Percentiles rank a stretch among this genome's conserved stretches.
phyloP scores from a whole-genome alignment of 2,329 filamentous ascomycete genomes.

The Coniosporium tulheliwenetii region DNA sequence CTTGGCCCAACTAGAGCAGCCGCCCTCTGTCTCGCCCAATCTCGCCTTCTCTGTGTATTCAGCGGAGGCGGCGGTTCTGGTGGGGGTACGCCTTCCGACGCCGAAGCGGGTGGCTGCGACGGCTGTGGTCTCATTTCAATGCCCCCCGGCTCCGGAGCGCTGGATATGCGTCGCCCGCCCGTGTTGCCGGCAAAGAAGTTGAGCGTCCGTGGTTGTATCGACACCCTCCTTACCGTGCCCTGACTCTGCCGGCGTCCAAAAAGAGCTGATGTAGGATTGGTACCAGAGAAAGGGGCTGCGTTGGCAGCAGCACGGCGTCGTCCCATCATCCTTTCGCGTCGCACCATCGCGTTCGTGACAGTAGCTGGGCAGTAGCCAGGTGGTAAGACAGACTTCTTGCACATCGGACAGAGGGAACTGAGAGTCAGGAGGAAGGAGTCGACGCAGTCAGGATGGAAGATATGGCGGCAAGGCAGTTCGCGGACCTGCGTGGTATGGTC shows the following conservation, averaged over 20 bases:
- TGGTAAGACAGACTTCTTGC: slow-evolving; percentile 72
- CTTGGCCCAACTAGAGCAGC: slow-evolving; percentile 23
- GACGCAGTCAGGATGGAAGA: slow-evolving; percentile 86
- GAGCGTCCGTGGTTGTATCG: neutral
- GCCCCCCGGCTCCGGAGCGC: slow-evolving; percentile 6
- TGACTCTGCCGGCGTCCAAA: slow-evolving; percentile 1
- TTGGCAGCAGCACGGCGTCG: slow-evolving; percentile 33
- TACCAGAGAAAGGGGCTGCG: neutral
- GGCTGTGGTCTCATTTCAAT: slow-evolving; percentile 6
- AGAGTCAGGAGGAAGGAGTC: slow-evolving; percentile 65
- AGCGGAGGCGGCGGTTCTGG: slow-evolving; percentile 6
- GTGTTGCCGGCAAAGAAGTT: slow-evolving; percentile 1
- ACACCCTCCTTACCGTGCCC: neutral
- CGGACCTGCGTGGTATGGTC: slow-evolving; percentile 58
- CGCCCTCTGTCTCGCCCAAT: slow-evolving; percentile 30
- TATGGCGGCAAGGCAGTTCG: slow-evolving; percentile 77
- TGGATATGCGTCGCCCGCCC: slow-evolving; percentile 3
- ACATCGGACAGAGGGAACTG: slow-evolving; percentile 80
- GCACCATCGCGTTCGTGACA: slow-evolving; percentile 77
- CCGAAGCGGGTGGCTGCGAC: slow-evolving; percentile 1
- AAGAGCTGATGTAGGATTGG: slow-evolving; percentile 2
- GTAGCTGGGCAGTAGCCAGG: slow-evolving; percentile 37
- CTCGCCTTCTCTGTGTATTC: slow-evolving; percentile 17
- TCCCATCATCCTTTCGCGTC: slow-evolving; percentile 56
- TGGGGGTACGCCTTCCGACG: slow-evolving; percentile 3